Conservation (phyloP, 2,329 filamentous ascomycete species). For the Diaporthe citriasiana region DNA sequence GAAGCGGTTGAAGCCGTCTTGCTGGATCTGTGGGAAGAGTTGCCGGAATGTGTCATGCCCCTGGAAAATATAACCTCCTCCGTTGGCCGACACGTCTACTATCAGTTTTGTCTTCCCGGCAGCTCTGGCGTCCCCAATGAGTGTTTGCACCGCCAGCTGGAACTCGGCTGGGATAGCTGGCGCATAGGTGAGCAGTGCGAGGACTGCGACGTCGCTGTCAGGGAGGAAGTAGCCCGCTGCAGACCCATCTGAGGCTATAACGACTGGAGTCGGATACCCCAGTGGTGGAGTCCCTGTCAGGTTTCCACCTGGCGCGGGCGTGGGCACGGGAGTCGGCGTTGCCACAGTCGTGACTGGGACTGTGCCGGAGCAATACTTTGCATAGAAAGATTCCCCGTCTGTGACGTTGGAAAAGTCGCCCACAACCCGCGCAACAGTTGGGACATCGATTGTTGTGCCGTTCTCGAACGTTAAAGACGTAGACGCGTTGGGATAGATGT, state of each 20-base stretch:
- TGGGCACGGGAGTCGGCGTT: constrained; percentile 34
- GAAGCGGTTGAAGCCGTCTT: constrained; percentile 54
- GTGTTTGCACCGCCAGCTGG: constrained; percentile 50
- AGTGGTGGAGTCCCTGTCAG: constrained; percentile 26
- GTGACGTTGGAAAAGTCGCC: constrained; percentile 51
- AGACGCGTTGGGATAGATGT: constrained; percentile 55
- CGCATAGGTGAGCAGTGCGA: constrained; percentile 50
- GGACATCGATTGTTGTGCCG: constrained; percentile 51
- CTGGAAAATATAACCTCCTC: constrained; percentile 66
- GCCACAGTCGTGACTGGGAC: constrained; percentile 39
- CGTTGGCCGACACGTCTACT: constrained; percentile 69
- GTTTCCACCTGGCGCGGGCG: constrained; percentile 36
- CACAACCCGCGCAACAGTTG: constrained; percentile 54
- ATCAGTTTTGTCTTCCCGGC: constrained; percentile 69
- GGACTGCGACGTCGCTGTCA: constrained; percentile 51
- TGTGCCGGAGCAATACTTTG: constrained; percentile 44
- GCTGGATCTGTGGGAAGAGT: constrained; percentile 64
- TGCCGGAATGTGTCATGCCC: constrained; percentile 70
- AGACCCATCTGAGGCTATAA: constrained; percentile 49
- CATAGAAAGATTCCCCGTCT: constrained; percentile 51
- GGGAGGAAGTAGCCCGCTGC: constrained; percentile 53
- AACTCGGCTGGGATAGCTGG: constrained; percentile 50
- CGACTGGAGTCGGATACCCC: constrained; percentile 50
- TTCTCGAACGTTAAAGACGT: constrained; percentile 58
- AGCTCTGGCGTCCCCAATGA: constrained; percentile 53